Conservation (phyloP, 2,329 filamentous ascomycete species). For the Cytospora piceae region DNA sequence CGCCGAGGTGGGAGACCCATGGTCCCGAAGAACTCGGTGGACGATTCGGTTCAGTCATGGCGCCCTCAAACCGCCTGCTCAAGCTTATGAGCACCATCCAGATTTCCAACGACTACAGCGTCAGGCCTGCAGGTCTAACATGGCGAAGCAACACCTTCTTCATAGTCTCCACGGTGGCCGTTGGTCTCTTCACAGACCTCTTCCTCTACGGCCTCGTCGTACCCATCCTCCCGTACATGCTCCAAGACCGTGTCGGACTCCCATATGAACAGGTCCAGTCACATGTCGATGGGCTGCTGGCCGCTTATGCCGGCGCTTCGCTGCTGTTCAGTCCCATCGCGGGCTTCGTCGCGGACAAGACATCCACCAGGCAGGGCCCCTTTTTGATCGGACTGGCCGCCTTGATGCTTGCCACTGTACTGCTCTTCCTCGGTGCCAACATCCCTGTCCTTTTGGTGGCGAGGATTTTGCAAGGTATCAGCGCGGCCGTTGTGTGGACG, state of each 20-base stretch:
- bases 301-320: conserved; percentile 57
- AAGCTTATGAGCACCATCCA: conserved; percentile 21
- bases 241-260: conserved; percentile 53
- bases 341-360: conserved; percentile 59
- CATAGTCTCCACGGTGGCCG: conserved; percentile 59
- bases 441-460: conserved; percentile 54
- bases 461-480: conserved; percentile 60
- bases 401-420: conserved; percentile 56
- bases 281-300: conserved; percentile 56
- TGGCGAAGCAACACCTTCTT: conserved; percentile 64
- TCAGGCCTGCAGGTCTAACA: conserved; percentile 29
- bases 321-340: conserved; percentile 55
- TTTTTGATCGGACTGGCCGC: conserved; percentile 60
- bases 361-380: conserved; percentile 56
- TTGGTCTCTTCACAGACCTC: conserved; percentile 60
- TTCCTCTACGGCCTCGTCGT: conserved; percentile 64
- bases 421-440: conserved; percentile 55
- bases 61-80: neutral
- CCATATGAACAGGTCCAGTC: conserved; percentile 54
- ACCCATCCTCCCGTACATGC: conserved; percentile 61
- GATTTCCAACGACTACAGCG: conserved; percentile 21
- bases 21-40: neutral
- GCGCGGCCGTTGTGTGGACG: conserved; percentile 62
- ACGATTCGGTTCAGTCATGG: conserved; percentile 5
- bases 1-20: neutral